These are phyloP conservation scores for Blastocystis sp. DNA, from an alignment of 352 stramenopile genomes.

Conservation along the genomic window DNA sequence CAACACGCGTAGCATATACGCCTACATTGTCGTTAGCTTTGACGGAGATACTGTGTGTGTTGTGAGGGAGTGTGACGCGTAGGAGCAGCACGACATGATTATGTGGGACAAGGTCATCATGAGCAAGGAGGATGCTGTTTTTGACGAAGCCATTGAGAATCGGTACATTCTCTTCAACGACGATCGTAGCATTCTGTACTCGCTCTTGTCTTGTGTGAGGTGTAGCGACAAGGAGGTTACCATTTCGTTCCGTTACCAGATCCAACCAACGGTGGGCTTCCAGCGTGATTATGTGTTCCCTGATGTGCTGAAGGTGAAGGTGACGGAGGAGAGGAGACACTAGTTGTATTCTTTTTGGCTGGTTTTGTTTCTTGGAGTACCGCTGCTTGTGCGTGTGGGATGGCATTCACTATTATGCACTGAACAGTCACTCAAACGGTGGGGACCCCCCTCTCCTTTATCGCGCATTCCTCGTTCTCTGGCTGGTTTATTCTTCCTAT, in stretches of 20 bases:
- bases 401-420: too few relatives aligned
- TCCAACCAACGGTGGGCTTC: constrained; percentile 58
- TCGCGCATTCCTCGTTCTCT: not conserved
- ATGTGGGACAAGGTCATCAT: constrained; percentile 70
- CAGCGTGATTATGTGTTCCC: constrained; percentile 17
- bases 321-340: not conserved
- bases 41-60: constrained; percentile 14
- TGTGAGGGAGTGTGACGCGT: not conserved
- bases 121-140: constrained; percentile 36
- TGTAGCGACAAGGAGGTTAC: constrained; percentile 31
- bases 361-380: constrained; percentile 27
- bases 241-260: constrained; percentile 56
- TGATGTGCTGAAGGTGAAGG: not conserved
- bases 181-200: constrained; percentile 18
- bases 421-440: not conserved
- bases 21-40: constrained; percentile 18
- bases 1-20: constrained; percentile 54
- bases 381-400: not conserved
- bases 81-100: constrained; percentile 60
- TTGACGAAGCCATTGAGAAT: constrained; percentile 26
- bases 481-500: not conserved
- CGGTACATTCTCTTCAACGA: constrained; percentile 54
- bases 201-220: not conserved
- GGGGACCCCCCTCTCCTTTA: not conserved
- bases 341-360: constrained; percentile 18